Percentiles rank a stretch among this genome's conserved stretches.
phyloP scores from a whole-genome alignment of 2,329 filamentous ascomycete genomes.

The Mycocentrospora acerina region DNA sequence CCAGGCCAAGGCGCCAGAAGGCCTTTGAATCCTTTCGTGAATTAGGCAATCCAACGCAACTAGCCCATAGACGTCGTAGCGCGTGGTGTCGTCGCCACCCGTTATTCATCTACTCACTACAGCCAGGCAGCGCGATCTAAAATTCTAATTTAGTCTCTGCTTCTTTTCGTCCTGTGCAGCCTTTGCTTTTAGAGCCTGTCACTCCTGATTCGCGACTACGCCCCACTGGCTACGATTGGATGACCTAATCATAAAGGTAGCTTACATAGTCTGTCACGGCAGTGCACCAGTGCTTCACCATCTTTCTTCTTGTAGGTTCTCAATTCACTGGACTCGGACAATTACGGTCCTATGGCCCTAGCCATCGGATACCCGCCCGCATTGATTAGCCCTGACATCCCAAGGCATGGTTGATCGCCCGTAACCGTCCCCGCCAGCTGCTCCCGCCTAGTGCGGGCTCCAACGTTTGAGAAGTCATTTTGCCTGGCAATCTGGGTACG shows the following conservation, averaged over 20 bases:
- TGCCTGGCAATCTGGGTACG: slow-evolving; percentile 33
- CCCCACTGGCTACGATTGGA: slow-evolving; percentile 12
- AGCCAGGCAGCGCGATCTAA: slow-evolving; percentile 37
- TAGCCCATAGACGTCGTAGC: slow-evolving; percentile 33
- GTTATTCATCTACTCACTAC: slow-evolving; percentile 40
- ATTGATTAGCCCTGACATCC: slow-evolving; percentile 31
- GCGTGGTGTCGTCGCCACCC: slow-evolving; percentile 39
- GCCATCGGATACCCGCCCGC: slow-evolving; percentile 28
- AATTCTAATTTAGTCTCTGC: slow-evolving; percentile 34
- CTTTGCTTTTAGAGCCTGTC: slow-evolving; percentile 36
- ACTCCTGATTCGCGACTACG: slow-evolving; percentile 28
- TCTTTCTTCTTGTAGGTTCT: slow-evolving; percentile 15
- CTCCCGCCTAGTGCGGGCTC: slow-evolving; percentile 39
- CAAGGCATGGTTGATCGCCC: slow-evolving; percentile 38
- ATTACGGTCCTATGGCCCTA: slow-evolving; percentile 27
- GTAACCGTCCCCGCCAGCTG: slow-evolving; percentile 34
- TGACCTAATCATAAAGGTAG: slow-evolving; percentile 6
- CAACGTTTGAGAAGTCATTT: slow-evolving; percentile 38
- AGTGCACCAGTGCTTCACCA: slow-evolving; percentile 29
- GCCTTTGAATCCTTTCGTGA: slow-evolving; percentile 34
- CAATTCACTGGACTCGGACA: slow-evolving; percentile 21
- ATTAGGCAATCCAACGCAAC: slow-evolving; percentile 27
- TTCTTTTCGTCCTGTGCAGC: slow-evolving; percentile 30
- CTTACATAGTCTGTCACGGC: slow-evolving; percentile 28
- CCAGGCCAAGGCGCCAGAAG: slow-evolving; percentile 34